phyloP scores from a whole-genome alignment of 1,284 basidiomycete species.

The Ceratobasidium papillatum region DNA sequence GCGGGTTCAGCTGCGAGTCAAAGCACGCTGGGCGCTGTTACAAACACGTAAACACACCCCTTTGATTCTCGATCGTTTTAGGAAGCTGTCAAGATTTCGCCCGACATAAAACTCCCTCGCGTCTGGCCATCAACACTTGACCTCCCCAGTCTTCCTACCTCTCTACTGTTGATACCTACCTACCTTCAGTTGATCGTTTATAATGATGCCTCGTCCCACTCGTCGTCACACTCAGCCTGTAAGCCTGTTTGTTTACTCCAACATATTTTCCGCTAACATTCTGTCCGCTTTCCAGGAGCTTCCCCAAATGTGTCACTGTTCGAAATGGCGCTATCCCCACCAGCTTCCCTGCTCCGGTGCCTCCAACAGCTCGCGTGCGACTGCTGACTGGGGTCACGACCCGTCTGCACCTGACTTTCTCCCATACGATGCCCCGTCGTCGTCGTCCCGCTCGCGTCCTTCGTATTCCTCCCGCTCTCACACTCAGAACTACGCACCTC shows the following conservation, averaged over 20 bases:
- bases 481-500: conserved; percentile 9
- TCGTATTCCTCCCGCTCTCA: conserved; percentile 13
- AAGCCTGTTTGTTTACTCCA: neutral
- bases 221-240: conserved; percentile 20
- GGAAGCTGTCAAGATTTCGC: conserved; percentile 31
- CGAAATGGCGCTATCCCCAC: conserved; percentile 32
- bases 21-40: neutral
- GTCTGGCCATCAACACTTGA: neutral
- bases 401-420: conserved; percentile 34
- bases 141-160: neutral
- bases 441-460: conserved; percentile 4
- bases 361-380: neutral
- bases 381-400: conserved; percentile 22
- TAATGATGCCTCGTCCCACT: conserved; percentile 16
- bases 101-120: conserved; percentile 9
- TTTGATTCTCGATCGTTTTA: conserved; percentile 15
- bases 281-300: neutral
- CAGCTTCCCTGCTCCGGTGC: conserved; percentile 6
- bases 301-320: conserved; percentile 27
- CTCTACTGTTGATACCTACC: neutral
- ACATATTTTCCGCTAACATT: neutral
- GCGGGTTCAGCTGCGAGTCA: conserved; percentile 6
- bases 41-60: conserved; percentile 25
- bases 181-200: neutral
- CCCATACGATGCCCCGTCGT: neutral